Evolutionary conservation across 2,329 filamentous ascomycete genomes (phyloP).

Genomic region (Pseudogymnoascus sp.): DNA sequence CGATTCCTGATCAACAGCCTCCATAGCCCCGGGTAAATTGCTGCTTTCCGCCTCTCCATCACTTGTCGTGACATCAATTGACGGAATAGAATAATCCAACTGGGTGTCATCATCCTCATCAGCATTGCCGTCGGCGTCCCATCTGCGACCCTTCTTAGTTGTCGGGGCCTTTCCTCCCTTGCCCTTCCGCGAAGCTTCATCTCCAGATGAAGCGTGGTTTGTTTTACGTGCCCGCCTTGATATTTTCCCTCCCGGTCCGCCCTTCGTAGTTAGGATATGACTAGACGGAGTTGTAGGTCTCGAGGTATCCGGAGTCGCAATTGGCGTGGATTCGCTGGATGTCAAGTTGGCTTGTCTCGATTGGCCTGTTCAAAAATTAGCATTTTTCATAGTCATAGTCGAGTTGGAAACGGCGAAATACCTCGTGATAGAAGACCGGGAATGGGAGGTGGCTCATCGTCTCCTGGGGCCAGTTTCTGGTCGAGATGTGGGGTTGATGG

Average conservation of each 20-base stretch:
- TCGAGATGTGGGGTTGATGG: conserved; percentile 21
- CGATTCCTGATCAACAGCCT: conserved; percentile 67
- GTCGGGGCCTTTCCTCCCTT: conserved; percentile 48
- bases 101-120: conserved; percentile 70
- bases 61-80: conserved; percentile 43
- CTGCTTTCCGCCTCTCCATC: conserved; percentile 39
- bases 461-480: conserved; percentile 20
- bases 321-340: conserved; percentile 55
- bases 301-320: conserved; percentile 65
- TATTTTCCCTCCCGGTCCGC: conserved; percentile 65
- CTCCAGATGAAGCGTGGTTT: conserved; percentile 68
- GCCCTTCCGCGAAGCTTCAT: conserved; percentile 59
- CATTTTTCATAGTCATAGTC: not conserved
- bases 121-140: conserved; percentile 82
- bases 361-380: conserved; percentile 18
- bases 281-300: conserved; percentile 65
- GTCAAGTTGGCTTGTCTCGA: conserved; percentile 25
- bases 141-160: conserved; percentile 79
- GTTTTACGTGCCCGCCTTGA: conserved; percentile 69
- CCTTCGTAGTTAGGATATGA: conserved; percentile 65
- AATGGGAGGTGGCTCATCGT: conserved; percentile 45
- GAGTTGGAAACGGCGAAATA: conserved; percentile 10
- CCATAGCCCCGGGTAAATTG: conserved; percentile 51
- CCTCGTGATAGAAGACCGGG: conserved; percentile 27
- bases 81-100: conserved; percentile 78